phyloP scores from a whole-genome alignment of 495 filamentous ascomycete genomes.

The Pseudevernia furfuracea region DNA sequence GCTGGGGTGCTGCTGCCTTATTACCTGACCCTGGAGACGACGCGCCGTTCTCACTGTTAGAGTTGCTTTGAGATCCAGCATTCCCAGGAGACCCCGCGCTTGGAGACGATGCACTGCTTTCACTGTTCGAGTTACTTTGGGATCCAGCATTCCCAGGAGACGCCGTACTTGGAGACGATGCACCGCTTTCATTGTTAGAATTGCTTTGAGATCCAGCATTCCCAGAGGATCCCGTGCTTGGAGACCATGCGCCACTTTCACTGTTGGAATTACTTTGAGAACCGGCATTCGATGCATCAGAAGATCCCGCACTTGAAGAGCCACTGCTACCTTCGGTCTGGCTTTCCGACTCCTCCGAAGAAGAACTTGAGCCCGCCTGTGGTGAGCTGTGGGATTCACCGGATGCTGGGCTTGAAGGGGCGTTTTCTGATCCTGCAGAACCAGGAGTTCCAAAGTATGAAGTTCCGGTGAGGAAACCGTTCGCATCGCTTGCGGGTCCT shows the following conservation, averaged over 20 bases:
- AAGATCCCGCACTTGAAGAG: background rate
- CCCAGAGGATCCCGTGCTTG: background rate
- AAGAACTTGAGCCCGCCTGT: background rate
- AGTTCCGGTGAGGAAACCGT: background rate
- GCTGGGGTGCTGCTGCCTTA: background rate
- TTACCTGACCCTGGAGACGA: background rate
- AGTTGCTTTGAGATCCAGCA: background rate
- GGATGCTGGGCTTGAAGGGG: background rate
- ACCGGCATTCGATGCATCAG: background rate
- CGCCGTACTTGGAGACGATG: background rate
- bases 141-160: background rate
- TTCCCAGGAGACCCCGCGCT: background rate
- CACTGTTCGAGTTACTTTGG: conserved; percentile 3
- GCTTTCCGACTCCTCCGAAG: background rate
- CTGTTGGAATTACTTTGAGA: too few relatives aligned
- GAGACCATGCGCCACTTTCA: too few relatives aligned
- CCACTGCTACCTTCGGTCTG: background rate
- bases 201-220: background rate
- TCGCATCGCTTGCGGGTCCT: background rate
- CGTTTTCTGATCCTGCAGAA: background rate
- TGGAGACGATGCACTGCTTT: background rate
- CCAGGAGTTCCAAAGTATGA: background rate
- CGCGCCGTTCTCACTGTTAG: background rate
- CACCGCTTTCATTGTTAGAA: background rate
- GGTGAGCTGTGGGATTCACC: background rate